Evolutionary conservation across 148 eudicot genomes (phyloP), one percentile per base, ranked within the genome.

Genomic region (Camellia granthamiana): DNA sequence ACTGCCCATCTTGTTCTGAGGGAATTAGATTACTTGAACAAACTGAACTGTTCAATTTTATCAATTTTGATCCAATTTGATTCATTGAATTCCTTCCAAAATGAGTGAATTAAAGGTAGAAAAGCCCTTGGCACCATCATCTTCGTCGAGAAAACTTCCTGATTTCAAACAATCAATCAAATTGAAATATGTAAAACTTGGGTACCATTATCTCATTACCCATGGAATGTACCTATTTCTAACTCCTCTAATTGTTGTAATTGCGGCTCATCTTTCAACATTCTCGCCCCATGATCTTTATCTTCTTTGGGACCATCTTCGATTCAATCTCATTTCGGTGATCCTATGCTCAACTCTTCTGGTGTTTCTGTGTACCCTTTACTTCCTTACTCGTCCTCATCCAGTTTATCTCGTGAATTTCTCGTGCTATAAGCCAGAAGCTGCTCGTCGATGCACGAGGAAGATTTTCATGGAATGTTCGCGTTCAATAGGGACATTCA

Each of bases 331-430:
- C 51, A 82, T 88, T n/a, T 84, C 89, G 1, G 91, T 85, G 62
- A 72, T 90, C 67, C 55, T 84, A 8, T 85, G 87, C 41, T 88
- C 89, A 3, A 72, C 87, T 47, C 83, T 88, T 3, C 71, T 88
- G 16, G 88, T 90, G 13, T 85, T 90, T 83, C 69, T 88, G 42
- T 85, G 77, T 18, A 88, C 91, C 70, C 83, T 88, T 41, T 88
- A 88, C 67, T 86, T 86, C 75, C 81, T 85, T 15, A 88, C 89
- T 67, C 87, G 91, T 0, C 92, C 92, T n/a, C 78, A 83, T 41
- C 89, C 91, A 1, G 85, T 90, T 77, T 90, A 86, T 79, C 91
- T 90, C 21, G 89, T 90, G 56, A 83, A 90, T 72, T 90, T 88
- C 77, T 83, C 92, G 0, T 90, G 91, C 82, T 87, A 89, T 77